phyloP scores from a whole-genome alignment of 331 rosid genomes.

The Malus hybrid region DNA sequence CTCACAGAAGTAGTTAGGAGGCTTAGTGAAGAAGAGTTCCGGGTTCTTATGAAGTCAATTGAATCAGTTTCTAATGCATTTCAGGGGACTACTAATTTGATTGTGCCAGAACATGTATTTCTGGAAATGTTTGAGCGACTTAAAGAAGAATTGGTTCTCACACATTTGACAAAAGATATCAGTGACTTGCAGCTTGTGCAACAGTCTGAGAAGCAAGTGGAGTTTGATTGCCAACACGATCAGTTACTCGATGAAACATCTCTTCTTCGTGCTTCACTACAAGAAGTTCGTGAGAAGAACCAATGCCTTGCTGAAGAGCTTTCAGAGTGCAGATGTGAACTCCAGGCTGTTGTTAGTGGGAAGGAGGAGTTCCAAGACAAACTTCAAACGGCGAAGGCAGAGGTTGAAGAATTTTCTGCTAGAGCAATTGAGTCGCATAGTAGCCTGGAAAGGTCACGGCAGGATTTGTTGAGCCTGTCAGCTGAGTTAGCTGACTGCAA shows the following conservation, averaged over 20 bases:
- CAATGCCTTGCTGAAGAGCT: constrained; percentile 60
- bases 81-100: constrained; percentile 20
- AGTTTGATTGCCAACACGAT: constrained; percentile 39
- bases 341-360: constrained; percentile 39
- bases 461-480: constrained; percentile 40
- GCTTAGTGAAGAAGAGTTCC: constrained; percentile 51
- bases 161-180: constrained; percentile 50
- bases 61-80: constrained; percentile 27
- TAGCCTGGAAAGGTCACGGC: constrained; percentile 47
- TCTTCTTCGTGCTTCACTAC: constrained; percentile 37
- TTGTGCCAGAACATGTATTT: constrained; percentile 26
- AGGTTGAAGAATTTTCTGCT: constrained; percentile 51
- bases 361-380: constrained; percentile 51
- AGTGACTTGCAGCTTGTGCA: constrained; percentile 53
- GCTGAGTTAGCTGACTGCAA: constrained; percentile 66
- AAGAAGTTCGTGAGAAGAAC: constrained; percentile 51
- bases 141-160: constrained; percentile 67
- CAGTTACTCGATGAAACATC: constrained; percentile 47
- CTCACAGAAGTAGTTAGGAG: constrained; percentile 47
- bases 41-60: constrained; percentile 43
- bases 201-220: constrained; percentile 47
- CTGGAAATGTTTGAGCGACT: constrained; percentile 47
- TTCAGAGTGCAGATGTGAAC: constrained; percentile 47
- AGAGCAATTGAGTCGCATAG: constrained; percentile 50
- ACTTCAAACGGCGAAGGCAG: constrained; percentile 34